phyloP scores from a whole-genome alignment of 2,329 filamentous ascomycete genomes.

The Dothiorella sarmentorum region DNA sequence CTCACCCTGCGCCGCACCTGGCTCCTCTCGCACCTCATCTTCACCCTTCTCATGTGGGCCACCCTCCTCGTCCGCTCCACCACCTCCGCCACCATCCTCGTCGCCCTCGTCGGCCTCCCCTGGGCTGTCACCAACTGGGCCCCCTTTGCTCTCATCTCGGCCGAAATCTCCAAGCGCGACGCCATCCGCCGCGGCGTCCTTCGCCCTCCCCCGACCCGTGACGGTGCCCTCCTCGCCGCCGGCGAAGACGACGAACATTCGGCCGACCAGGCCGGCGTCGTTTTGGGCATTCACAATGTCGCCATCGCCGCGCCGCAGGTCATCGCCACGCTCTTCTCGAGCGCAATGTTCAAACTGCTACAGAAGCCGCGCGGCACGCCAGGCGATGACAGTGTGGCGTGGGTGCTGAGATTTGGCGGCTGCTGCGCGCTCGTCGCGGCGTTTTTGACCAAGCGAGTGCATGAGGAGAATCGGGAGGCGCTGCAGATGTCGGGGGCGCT shows the following conservation, averaged over 20 bases:
- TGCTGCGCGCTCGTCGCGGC: constrained; percentile 73
- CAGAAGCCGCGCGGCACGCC: constrained; percentile 84
- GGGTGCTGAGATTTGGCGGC: constrained; percentile 82
- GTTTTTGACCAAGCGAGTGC: constrained; percentile 65
- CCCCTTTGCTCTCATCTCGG: constrained; percentile 90
- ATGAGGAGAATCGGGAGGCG: constrained; percentile 52
- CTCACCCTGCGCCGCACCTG: constrained; percentile 86
- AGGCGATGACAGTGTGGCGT: constrained; percentile 81
- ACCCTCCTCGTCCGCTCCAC: constrained; percentile 75
- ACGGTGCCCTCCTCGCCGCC: constrained; percentile 39
- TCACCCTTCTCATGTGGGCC: constrained; percentile 74
- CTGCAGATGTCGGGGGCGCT: constrained; percentile 2
- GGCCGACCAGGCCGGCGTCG: constrained; percentile 78
- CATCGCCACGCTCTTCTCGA: constrained; percentile 79
- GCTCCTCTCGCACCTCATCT: constrained; percentile 81
- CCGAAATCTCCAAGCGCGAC: constrained; percentile 83
- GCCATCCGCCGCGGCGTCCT: constrained; percentile 56
- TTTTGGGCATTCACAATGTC: constrained; percentile 94
- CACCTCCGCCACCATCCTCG: constrained; percentile 68
- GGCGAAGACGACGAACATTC: constrained; percentile 55
- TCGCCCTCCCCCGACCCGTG: constrained; percentile 29
- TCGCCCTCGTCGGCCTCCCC: constrained; percentile 79
- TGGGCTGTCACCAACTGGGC: constrained; percentile 95
- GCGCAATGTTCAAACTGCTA: constrained; percentile 75
- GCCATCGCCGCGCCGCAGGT: constrained; percentile 89